A percentile compares a stretch with the other conserved stretches of the same genome.
Conservation (phyloP, 768 basidiomycete species). For the Suillus subluteus region DNA sequence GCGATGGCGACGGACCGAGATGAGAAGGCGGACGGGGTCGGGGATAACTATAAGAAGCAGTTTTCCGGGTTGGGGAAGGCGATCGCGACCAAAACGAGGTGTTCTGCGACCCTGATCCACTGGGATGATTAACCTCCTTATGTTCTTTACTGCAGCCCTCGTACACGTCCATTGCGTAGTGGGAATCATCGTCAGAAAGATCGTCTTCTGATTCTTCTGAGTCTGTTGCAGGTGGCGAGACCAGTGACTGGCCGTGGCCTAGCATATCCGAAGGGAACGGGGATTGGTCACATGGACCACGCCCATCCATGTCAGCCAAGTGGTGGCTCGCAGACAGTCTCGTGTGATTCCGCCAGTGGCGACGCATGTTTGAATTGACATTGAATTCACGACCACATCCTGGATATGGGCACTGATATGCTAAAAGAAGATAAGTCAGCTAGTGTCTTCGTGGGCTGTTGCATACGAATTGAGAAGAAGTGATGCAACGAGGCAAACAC, state of each 20-base stretch:
- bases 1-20: conserved; percentile 11
- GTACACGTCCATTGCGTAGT: conserved; percentile 26
- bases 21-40: not conserved
- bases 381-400: conserved; percentile 80
- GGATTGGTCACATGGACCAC: conserved; percentile 19
- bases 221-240: conserved; percentile 35
- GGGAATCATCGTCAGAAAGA: conserved; percentile 31
- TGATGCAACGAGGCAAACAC: conserved; percentile 9
- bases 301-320: conserved; percentile 20
- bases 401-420: conserved; percentile 75
- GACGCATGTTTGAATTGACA: conserved; percentile 84
- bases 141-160: conserved; percentile 10
- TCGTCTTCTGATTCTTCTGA: conserved; percentile 22
- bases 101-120: conserved; percentile 10
- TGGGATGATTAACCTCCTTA: conserved; percentile 21
- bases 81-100: conserved; percentile 15
- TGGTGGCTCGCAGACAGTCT: conserved; percentile 27
- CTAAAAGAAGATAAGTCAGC: conserved; percentile 39
- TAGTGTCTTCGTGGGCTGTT: conserved; percentile 8
- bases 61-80: conserved; percentile 11
- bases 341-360: conserved; percentile 74
- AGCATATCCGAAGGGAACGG: conserved; percentile 12
- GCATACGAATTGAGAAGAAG: not conserved
- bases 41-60: conserved; percentile 12
- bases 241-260: conserved; percentile 21